Evolutionary conservation across 768 basidiomycete species (phyloP), one percentile per base, ranked within the genome.

Genomic region (Mycena maculata): DNA sequence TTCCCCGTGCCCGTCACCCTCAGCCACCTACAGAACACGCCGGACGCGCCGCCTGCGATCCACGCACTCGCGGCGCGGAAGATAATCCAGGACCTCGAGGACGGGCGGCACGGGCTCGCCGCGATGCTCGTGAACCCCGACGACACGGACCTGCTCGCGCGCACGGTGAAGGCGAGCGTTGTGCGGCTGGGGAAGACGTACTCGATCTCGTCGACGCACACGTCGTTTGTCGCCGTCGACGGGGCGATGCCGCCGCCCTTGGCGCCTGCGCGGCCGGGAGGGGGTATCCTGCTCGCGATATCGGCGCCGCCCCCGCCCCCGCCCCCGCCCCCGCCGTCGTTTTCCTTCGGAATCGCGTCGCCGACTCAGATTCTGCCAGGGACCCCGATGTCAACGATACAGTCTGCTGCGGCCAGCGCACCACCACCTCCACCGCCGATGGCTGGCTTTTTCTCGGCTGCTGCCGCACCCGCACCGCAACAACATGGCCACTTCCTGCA

Each of bases 221-320:
- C 66, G 25, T 68, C 66, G 36, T 68, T 68, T 42, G 66, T 71
- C 42, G 69, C 69, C 20, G 65, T 71, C 31, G 69, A 71, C 41
- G 44, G 38, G 23, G 23, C 60, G 44, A 25, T 18, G 9, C 31
- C 60, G n/a, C n/a, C n/a, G n/a, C n/a, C n/a, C n/a, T n/a, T n/a
- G n/a, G n/a, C n/a, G n/a, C n/a, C n/a, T n/a, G n/a, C n/a, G n/a
- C n/a, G n/a, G n/a, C n/a, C n/a, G n/a, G n/a, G n/a, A n/a, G n/a
- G n/a, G n/a, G n/a, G n/a, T n/a, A n/a, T n/a, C n/a, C n/a, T n/a
- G n/a, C n/a, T n/a, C n/a, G n/a, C n/a, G n/a, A n/a, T n/a, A n/a
- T n/a, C n/a, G n/a, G n/a, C n/a, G n/a, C n/a, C n/a, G n/a, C n/a
- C n/a, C n/a, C n/a, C n/a, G n/a, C n/a, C n/a, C n/a, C n/a, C n/a